Evolutionary conservation across 306 rosid genomes (phyloP).

Genomic region (Cicer cuneatum): DNA sequence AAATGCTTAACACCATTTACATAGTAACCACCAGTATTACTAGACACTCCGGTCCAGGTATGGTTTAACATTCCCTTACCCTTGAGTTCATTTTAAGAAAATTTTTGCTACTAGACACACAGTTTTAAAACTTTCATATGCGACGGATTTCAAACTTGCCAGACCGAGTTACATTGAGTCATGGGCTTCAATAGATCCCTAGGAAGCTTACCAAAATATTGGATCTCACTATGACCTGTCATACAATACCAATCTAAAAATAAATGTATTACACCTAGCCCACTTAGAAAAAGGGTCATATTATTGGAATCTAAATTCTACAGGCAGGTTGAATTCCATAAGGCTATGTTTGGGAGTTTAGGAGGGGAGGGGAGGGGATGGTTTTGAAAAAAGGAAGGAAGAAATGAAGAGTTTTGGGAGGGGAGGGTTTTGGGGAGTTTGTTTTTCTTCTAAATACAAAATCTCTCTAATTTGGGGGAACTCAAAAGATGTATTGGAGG

Average conservation of each 20-base stretch:
- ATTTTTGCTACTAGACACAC: neutral
- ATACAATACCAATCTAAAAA: slow-evolving; percentile 27
- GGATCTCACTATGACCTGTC: neutral
- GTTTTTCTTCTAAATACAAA: too few relatives aligned
- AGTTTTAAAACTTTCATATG: slow-evolving; percentile 18
- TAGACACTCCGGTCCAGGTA: slow-evolving; percentile 1
- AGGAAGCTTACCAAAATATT: neutral
- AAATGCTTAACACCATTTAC: slow-evolving; percentile 31
- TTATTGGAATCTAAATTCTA: slow-evolving; percentile 10
- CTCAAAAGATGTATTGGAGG: too few relatives aligned
- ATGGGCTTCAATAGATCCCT: neutral
- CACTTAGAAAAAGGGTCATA: slow-evolving; percentile 4
- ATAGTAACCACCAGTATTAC: slow-evolving; percentile 13
- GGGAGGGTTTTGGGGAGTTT: too few relatives aligned
- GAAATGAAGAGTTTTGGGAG: too few relatives aligned
- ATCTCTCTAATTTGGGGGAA: too few relatives aligned
- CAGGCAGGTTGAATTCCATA: neutral
- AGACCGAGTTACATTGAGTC: neutral
- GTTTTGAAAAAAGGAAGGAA: too few relatives aligned
- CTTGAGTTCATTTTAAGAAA: slow-evolving; percentile 19
- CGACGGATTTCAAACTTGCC: neutral
- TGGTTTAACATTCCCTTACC: neutral
- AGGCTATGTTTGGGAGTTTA: too few relatives aligned
- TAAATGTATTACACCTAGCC: neutral
- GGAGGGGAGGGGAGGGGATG: too few relatives aligned